Percentiles rank a stretch among this genome's conserved stretches.
These are phyloP conservation scores for Sicyos edulis DNA, from an alignment of 306 rosid species.

Conservation along the genomic window DNA sequence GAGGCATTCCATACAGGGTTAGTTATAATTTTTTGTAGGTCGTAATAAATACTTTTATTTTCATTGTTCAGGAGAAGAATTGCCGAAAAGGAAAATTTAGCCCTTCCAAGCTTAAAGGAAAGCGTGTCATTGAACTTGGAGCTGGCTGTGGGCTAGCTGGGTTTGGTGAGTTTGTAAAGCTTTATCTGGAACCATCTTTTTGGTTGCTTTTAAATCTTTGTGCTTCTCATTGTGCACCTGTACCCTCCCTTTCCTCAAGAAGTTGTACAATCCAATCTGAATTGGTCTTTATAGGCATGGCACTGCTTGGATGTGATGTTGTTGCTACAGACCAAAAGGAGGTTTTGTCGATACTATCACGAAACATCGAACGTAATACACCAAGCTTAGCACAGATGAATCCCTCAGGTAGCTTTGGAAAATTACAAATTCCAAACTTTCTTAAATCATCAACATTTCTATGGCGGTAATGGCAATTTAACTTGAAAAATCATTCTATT, in stretches of 20 bases:
- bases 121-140: slow-evolving; percentile 88
- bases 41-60: not conserved
- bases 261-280: slow-evolving; percentile 18
- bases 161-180: slow-evolving; percentile 47
- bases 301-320: slow-evolving; percentile 85
- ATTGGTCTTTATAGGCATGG: slow-evolving; percentile 66
- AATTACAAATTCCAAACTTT: not conserved
- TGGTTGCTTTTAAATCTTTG: not conserved
- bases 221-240: not conserved
- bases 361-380: slow-evolving; percentile 83
- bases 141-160: slow-evolving; percentile 99
- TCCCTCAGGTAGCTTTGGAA: slow-evolving; percentile 43
- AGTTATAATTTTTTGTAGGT: not conserved
- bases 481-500: not conserved
- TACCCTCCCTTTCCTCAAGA: no score
- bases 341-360: slow-evolving; percentile 65
- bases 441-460: not conserved
- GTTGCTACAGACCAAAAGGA: slow-evolving; percentile 79
- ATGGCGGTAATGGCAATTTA: not conserved
- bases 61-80: slow-evolving; percentile 86
- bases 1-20: not conserved
- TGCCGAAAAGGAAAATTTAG: slow-evolving; percentile 85
- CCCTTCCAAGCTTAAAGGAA: slow-evolving; percentile 80
- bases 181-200: not conserved
- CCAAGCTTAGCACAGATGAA: slow-evolving; percentile 69